Percentiles rank a stretch among this genome's conserved stretches.
Conservation (phyloP, 2,329 filamentous ascomycete species). For the Alternaria sp. region DNA sequence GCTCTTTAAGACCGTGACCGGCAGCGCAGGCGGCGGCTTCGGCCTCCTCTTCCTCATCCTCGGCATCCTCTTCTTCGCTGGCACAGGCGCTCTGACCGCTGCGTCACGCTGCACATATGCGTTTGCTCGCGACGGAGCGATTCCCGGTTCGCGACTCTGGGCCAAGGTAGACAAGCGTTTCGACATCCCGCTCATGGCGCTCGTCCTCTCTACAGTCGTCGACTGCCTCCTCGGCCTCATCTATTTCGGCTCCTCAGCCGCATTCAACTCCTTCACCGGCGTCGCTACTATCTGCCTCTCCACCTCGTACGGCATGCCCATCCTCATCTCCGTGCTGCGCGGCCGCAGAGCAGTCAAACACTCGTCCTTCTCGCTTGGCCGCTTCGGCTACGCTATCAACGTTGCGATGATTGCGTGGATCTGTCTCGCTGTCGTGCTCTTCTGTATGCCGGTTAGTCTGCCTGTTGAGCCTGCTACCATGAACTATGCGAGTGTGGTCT, state of each 20-base stretch:
- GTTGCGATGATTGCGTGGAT: conserved; percentile 74
- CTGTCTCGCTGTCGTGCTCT: conserved; percentile 70
- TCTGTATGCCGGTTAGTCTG: conserved; percentile 70
- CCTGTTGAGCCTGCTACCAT: conserved; percentile 50
- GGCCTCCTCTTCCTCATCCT: conserved; percentile 77
- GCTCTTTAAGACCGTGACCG: conserved; percentile 77
- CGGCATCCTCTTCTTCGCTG: conserved; percentile 78
- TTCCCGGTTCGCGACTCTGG: conserved; percentile 73
- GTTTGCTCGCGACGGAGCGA: conserved; percentile 76
- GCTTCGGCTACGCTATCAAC: conserved; percentile 73
- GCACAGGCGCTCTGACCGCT: conserved; percentile 75
- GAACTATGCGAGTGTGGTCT: conserved; percentile 54
- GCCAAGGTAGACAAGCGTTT: conserved; percentile 68
- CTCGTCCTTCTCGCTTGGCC: conserved; percentile 72
- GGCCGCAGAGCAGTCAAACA: conserved; percentile 69
- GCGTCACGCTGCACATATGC: conserved; percentile 77
- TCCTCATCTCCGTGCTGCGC: conserved; percentile 72
- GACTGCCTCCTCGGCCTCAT: conserved; percentile 77
- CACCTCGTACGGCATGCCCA: conserved; percentile 77
- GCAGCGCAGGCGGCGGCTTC: conserved; percentile 75
- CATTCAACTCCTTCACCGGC: conserved; percentile 81
- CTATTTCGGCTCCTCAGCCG: conserved; percentile 78
- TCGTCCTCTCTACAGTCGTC: conserved; percentile 71
- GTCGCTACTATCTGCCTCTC: conserved; percentile 81
- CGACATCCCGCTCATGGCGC: conserved; percentile 73